phyloP scores from a whole-genome alignment of 2,329 filamentous ascomycete genomes.

The Alternaria consortialis region DNA sequence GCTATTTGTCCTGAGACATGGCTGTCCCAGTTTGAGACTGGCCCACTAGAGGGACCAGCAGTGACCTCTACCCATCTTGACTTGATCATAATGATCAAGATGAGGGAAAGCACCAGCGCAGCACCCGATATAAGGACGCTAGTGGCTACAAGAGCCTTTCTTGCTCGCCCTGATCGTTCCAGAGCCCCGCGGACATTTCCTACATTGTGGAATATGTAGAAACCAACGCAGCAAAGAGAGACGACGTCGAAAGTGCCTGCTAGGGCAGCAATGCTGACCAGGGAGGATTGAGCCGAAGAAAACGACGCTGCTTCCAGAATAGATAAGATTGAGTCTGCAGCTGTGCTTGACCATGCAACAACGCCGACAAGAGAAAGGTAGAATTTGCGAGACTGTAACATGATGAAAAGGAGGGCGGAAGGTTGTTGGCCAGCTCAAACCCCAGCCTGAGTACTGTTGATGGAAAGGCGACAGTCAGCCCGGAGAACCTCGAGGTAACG shows the following conservation, averaged over 20 bases:
- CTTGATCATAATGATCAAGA: slow-evolving; percentile 39
- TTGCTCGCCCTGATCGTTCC: slow-evolving; percentile 28
- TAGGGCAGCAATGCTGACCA: slow-evolving; percentile 40
- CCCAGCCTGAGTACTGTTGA: slow-evolving; percentile 3
- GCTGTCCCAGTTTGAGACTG: slow-evolving; percentile 32
- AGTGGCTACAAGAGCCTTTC: slow-evolving; percentile 27
- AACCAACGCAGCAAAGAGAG: slow-evolving; percentile 38
- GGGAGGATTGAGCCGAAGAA: slow-evolving; percentile 31
- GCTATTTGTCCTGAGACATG: slow-evolving; percentile 49
- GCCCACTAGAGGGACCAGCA: slow-evolving; percentile 18
- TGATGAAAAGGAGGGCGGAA: slow-evolving; percentile 16
- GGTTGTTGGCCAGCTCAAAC: slow-evolving; percentile 12
- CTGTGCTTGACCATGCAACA: slow-evolving; percentile 46
- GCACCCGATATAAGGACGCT: slow-evolving; percentile 35
- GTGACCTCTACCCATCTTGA: slow-evolving; percentile 31
- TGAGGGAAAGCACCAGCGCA: slow-evolving; percentile 41
- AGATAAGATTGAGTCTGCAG: slow-evolving; percentile 46
- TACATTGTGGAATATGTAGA: slow-evolving; percentile 42
- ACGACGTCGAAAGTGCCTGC: slow-evolving; percentile 45
- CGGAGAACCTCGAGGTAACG: slow-evolving; percentile 8
- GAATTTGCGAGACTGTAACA: slow-evolving; percentile 40
- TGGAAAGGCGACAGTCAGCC: slow-evolving; percentile 6
- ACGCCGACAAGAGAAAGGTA: slow-evolving; percentile 46
- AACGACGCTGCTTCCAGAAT: slow-evolving; percentile 50
- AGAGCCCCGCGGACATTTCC: slow-evolving; percentile 39